Evolutionary conservation across 345 rosid species (phyloP), one percentile per base, ranked within the genome.

Genomic region (Eucalyptus curtisii): DNA sequence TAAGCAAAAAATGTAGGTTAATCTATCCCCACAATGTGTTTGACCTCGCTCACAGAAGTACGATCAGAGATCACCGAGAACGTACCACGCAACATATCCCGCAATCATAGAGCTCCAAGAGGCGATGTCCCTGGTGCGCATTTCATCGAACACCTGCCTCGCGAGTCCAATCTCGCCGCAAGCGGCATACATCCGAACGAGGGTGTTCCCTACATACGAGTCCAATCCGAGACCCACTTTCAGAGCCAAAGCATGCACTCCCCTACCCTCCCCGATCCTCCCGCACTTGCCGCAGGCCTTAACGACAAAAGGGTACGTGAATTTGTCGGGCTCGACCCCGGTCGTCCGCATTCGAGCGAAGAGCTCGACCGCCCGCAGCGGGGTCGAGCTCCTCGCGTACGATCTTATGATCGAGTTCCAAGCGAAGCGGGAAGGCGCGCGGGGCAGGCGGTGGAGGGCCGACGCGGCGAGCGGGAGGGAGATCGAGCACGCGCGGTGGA

Each of bases 21-120:
- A 76, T 37, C 45, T 10, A 76, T 76, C 7, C 82, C 47, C 82
- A 76, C 45, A 20, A 76, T 14, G 82, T 76, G 82, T 19, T 19
- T 40, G 82, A 20, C 14, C 47, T 37, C 45, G 47, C 47, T 20
- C 82, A 37, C 27, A 2, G 14, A 20, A 20, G 8, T 20, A 10
- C 24, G 45, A 76, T 76, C 82, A 76, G 82, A 76, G 82, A 37
- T 37, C 7, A 20, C 27, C 47, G 15, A 76, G 82, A 37, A 87
- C 92, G 30, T 80, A 88, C 90, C 93, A 91, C 48, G 90, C 45
- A 89, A 85, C 88, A 89, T 89, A 94, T 44, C 91, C 94, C 4
- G 94, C 93, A 89, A 94, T 91, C 93, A 94, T 84, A 19, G 95
- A 92, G 80, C 93, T 93, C 95, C 95, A 94, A 30, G 96, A 91